A percentile compares a stretch with the other conserved stretches of the same genome.
These are phyloP conservation scores for Pythium monospermum DNA, from an alignment of 352 stramenopile species.

Conservation along the genomic window DNA sequence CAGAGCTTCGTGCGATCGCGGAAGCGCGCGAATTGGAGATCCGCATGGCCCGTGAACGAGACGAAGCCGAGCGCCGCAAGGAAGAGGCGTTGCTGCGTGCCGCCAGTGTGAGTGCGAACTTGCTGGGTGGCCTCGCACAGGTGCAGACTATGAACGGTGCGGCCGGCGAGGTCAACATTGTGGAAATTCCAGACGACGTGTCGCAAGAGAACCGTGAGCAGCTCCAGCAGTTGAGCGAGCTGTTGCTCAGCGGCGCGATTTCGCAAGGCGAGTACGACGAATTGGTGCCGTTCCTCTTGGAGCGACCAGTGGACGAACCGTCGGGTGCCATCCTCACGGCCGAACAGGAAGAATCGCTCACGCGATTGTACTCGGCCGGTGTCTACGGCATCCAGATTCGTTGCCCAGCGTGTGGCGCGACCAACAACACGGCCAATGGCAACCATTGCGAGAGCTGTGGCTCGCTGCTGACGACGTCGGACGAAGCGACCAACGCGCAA, in stretches of 20 bases:
- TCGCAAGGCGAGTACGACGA: slow-evolving; percentile 84
- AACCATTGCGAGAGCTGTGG: slow-evolving; percentile 86
- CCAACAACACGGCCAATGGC: slow-evolving; percentile 85
- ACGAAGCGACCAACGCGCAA: slow-evolving; percentile 41
- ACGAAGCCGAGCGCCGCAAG: slow-evolving; percentile 53
- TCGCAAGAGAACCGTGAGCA: slow-evolving; percentile 85
- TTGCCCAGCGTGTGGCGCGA: slow-evolving; percentile 77
- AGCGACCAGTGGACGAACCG: slow-evolving; percentile 50
- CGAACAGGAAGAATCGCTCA: slow-evolving; percentile 81
- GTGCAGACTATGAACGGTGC: slow-evolving; percentile 70
- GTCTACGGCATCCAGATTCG: slow-evolving; percentile 86
- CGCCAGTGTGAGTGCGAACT: slow-evolving; percentile 67
- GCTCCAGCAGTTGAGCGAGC: slow-evolving; percentile 79
- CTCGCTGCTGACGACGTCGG: slow-evolving; percentile 75
- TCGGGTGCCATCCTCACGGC: slow-evolving; percentile 64
- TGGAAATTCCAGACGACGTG: slow-evolving; percentile 78
- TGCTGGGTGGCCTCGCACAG: slow-evolving; percentile 72
- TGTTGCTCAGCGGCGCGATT: slow-evolving; percentile 79
- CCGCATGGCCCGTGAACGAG: slow-evolving; percentile 48
- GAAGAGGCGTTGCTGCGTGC: slow-evolving; percentile 59
- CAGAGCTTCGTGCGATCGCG: slow-evolving; percentile 73
- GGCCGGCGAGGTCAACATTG: slow-evolving; percentile 69
- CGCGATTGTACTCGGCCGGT: slow-evolving; percentile 63
- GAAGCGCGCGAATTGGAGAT: slow-evolving; percentile 62
- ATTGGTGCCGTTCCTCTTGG: slow-evolving; percentile 81